Base-by-base conservation (phyloP, 2,329 filamentous ascomycete genomes). In the Volutella citrinella region DNA sequence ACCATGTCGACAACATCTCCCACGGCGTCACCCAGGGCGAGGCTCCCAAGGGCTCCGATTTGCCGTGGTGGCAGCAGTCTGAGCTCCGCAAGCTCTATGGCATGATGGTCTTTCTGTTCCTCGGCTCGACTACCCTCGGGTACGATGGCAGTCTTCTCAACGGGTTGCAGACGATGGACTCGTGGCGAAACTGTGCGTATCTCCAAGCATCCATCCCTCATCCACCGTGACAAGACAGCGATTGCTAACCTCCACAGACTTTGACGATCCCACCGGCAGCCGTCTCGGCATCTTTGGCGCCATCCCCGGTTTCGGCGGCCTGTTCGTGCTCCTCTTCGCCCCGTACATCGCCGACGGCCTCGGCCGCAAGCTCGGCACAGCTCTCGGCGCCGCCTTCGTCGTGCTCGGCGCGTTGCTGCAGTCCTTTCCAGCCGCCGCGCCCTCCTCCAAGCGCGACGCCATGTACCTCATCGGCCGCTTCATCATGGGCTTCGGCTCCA, bases 261-360 rank as follows among this genome's bases (percentile, higher is more conserved):
- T 52, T 10, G 45, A 48, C 5, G 26, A 45, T 10, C 49, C 49
- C 4, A 30, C 32, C 13, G 49, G 49, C 20, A 52, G 49, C 17
- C 48, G 49, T 11, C 37, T 52, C 19, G 49, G 49, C 10, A 44
- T 52, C 13, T 52, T 51, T 33, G 49, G 44, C 10, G 49, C 48
- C 17, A 52, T 52, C 33, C 46, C 46, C 17, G 40, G 40, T 13
- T 49, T 52, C 23, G 49, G 49, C 7, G 48, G 46, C 15, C 38
- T 52, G 2, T 52, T 52, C 19, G 46, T 50, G 2, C 46, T 52
- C 12, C 38, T 52, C 6, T 50, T 52, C 14, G 49, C 46, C 5
- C 49, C 49, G 0, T 52, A 52, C 11, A 39, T 52, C 11, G 49
- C 49, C 14, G 49, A 52, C 13, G 46, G 46, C 2, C 28, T 52